phyloP scores from a whole-genome alignment of 257 asterid species.

The Rauvolfia tetraphylla region DNA sequence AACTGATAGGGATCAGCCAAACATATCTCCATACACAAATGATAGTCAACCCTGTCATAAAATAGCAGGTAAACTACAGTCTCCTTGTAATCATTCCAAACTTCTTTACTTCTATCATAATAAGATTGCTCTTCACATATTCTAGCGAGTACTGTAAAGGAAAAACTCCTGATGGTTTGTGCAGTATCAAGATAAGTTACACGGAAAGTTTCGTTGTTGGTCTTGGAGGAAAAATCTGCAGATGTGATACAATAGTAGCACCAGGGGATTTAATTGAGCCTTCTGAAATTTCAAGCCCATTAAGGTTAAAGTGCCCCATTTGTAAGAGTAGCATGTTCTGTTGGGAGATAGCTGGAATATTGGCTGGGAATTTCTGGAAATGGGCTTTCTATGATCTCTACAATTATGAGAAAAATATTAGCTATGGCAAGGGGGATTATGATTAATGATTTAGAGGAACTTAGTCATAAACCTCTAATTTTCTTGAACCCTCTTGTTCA shows the following conservation, averaged over 20 bases:
- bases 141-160: background rate
- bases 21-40: slow-evolving; percentile 22
- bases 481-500: background rate
- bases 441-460: background rate
- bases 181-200: background rate
- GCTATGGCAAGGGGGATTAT: background rate
- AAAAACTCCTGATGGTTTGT: background rate
- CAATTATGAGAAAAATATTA: background rate
- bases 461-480: background rate
- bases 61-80: slow-evolving; percentile 22
- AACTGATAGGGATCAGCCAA: slow-evolving; percentile 20
- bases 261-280: background rate
- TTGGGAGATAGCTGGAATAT: background rate
- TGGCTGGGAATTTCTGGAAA: background rate
- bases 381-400: background rate
- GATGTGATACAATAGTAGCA: background rate
- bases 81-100: background rate
- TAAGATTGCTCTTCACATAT: background rate
- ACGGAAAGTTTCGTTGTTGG: background rate
- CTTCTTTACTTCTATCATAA: background rate
- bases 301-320: background rate
- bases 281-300: background rate
- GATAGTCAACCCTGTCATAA: slow-evolving; percentile 17
- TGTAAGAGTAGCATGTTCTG: background rate
- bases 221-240: background rate